Evolutionary conservation across 2,329 filamentous ascomycete genomes (phyloP).

Genomic region (Rhynchosporium graminicola): DNA sequence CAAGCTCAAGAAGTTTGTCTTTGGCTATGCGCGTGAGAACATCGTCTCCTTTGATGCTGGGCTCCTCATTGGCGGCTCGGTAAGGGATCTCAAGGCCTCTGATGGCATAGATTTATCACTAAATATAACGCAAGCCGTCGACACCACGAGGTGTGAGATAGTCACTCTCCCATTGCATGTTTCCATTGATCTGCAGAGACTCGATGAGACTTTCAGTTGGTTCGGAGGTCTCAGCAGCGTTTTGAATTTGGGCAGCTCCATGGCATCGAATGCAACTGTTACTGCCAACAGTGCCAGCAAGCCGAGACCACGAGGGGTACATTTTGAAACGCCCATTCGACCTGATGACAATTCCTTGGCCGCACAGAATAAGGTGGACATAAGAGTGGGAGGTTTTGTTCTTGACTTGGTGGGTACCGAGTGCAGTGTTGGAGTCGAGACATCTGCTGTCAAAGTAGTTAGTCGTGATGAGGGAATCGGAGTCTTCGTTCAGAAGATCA

Average conservation of each 20-base stretch:
- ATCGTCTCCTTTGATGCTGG: slow-evolving; percentile 64
- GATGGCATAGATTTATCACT: slow-evolving; percentile 59
- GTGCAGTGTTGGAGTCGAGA: slow-evolving; percentile 72
- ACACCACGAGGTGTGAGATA: slow-evolving; percentile 59
- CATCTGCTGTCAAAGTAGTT: slow-evolving; percentile 80
- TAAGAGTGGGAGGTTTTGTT: slow-evolving; percentile 74
- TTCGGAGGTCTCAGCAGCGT: slow-evolving; percentile 92
- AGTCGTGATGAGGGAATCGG: slow-evolving; percentile 72
- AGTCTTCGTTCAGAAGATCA: slow-evolving; percentile 73
- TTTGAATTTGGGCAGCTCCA: slow-evolving; percentile 82
- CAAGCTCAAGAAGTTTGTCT: slow-evolving; percentile 56
- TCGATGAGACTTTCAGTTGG: slow-evolving; percentile 86
- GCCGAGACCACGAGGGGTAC: slow-evolving; percentile 56
- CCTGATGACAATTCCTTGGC: slow-evolving; percentile 36
- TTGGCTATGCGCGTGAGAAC: slow-evolving; percentile 63
- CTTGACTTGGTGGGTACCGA: slow-evolving; percentile 76
- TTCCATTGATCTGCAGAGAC: slow-evolving; percentile 72
- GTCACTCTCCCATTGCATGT: slow-evolving; percentile 76
- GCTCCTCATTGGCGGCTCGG: slow-evolving; percentile 59
- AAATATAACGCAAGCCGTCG: slow-evolving; percentile 50
- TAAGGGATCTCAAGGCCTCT: slow-evolving; percentile 58
- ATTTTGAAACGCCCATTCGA: slow-evolving; percentile 53
- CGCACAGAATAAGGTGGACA: slow-evolving; percentile 63
- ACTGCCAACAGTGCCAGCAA: slow-evolving; percentile 42
- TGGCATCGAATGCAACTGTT: slow-evolving; percentile 69